Base-by-base conservation (phyloP, 73 alveolate genomes). In the Paramecium primaurelia region DNA sequence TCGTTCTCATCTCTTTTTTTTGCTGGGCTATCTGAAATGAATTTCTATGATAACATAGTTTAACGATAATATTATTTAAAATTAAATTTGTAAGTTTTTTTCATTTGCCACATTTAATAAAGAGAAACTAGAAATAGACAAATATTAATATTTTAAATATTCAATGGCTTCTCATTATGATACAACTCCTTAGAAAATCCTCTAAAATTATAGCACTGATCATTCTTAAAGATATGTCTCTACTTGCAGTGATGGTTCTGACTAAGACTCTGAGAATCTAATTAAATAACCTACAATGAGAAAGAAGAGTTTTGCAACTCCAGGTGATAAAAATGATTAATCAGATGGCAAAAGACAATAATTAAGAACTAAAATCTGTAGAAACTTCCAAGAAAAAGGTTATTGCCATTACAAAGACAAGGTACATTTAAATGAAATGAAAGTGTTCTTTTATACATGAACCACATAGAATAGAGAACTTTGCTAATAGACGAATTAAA, bases 221-320 rank as follows among this genome's bases (percentile, higher is more conserved):
- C 88, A 75, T 42, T 75, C 88, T 11, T 18, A 36, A 42, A 14
- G 69, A n/a, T 42, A 75, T 36, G 18, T 30, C 38, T 75, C 88
- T 4, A 59, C 88, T 20, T 36, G 36, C n/a, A 38, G 60, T 25
- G 59, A 75, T 75, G 68, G 60, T 42, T 75, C 88, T 75, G 58
- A 38, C 22, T 26, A 75, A 69, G 60, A 38, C 34, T 16, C 60
- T 37, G n/a, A 38, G 30, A 75, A 42, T 75, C 38, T 32, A 64
- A 64, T 64, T 64, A 64, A 64, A 64, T 64, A 64, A 64, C 84
- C 84, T 64, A 64, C 84, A 28, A 64, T 25, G 8, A 36, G 88
- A 42, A 75, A 75, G 60, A 75, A 75, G 88, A 75, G 60, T n/a
- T 75, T 75, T 36, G 60, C 60, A 9, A 75, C 88, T 12, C 88